Evolutionary conservation across 2,329 filamentous ascomycete genomes (phyloP).

Genomic region (Colletotrichum liriopes): DNA sequence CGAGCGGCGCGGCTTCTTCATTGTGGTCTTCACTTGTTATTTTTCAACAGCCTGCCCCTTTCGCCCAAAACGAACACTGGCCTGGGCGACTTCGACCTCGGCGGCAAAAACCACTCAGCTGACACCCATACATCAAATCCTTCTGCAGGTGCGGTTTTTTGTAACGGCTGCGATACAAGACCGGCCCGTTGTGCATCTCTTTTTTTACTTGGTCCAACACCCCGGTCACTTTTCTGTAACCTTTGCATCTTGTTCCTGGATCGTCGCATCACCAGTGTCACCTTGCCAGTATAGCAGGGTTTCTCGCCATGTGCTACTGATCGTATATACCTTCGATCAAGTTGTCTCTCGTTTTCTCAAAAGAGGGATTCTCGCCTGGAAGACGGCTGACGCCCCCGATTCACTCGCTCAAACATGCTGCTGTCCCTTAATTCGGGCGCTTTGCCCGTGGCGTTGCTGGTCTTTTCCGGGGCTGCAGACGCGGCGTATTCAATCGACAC

Average conservation of each 20-base stretch:
- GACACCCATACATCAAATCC: not conserved
- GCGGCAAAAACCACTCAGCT: slow-evolving; percentile 8
- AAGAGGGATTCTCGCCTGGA: not conserved
- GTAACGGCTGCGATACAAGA: not conserved
- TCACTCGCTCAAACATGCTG: slow-evolving; percentile 27
- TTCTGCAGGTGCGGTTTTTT: not conserved
- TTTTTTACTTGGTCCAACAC: not conserved
- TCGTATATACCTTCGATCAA: not conserved
- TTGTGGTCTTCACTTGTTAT: not conserved
- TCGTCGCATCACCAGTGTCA: not conserved
- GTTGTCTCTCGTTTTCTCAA: slow-evolving; percentile 8
- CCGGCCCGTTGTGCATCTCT: not conserved
- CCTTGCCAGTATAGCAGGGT: not conserved
- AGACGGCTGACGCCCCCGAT: not conserved
- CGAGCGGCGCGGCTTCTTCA: not conserved
- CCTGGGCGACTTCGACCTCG: not conserved
- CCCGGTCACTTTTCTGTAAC: slow-evolving; percentile 1
- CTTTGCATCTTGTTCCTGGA: not conserved
- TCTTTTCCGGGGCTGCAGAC: slow-evolving; percentile 8
- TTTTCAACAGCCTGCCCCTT: not conserved
- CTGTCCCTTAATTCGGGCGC: slow-evolving; percentile 7
- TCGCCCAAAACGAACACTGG: not conserved
- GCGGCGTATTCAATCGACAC: slow-evolving; percentile 39
- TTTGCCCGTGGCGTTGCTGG: slow-evolving; percentile 30
- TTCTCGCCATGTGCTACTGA: slow-evolving; percentile 9